Base-by-base conservation (phyloP, 208 protist genomes). In the Trypanosoma platydactyli region DNA sequence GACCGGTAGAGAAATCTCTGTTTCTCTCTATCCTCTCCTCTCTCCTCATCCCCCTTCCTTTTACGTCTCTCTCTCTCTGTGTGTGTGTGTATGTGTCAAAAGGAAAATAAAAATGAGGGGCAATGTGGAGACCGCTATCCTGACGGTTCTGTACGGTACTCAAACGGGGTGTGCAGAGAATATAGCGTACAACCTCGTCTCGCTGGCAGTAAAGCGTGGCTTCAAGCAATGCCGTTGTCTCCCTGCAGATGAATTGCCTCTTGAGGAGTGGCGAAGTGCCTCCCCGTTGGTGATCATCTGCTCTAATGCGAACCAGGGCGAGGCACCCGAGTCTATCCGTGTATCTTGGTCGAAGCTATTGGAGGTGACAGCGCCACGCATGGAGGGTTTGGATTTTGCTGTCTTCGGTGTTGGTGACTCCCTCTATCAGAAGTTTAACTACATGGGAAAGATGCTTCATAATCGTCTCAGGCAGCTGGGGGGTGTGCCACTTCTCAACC, bases 381-480 rank as follows among this genome's bases (percentile, higher is more conserved):
- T 97, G 68, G 52, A 73, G 15, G 74, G 80, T 7, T 52, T 97
- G 42, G 62, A 50, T 16, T 97, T 90, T 72, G 86, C 93, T 52
- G 86, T 98, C 13, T 97, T 97, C 73, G 94, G 92, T 12, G 64
- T 96, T 4, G 94, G 94, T 12, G 92, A 98, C 73, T 92, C 84
- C 1, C 61, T 86, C 11, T 98, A 98, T 66, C 59, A 58, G 13
- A 93, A 94, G 64, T 98, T 94, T 63, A 97, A 97, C 78, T 91
- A 92, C 73, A 90, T 95, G 72, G 90, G 83, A 0, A 97, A 97
- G 73, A 94, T 96, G 86, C 66, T 97, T 52, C 86, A 97, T 78
- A 96, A 96, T 72, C 78, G 93, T 18, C 66, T 98, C 38, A 56
- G 52, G 53, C 86, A 95, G 77, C 75, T 98, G 0, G 90, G 90